Evolutionary conservation across 805 yeast genomes (phyloP).

Genomic region (Candida glaebosa): DNA sequence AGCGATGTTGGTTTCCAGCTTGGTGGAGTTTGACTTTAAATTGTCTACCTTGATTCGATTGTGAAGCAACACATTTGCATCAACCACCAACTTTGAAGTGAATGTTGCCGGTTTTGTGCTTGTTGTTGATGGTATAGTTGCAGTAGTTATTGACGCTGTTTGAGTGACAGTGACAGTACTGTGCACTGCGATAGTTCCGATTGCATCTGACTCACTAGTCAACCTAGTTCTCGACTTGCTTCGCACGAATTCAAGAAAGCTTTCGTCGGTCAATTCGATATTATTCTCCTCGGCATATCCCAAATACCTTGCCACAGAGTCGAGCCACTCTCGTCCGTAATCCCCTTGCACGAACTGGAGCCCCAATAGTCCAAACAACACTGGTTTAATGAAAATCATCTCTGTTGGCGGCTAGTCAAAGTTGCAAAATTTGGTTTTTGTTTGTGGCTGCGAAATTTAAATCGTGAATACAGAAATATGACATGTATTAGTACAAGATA

Average conservation of each 20-base stretch:
- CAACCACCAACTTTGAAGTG: not conserved
- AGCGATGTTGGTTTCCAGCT: not conserved
- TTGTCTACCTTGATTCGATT: not conserved
- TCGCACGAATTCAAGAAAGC: not conserved
- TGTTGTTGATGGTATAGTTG: not conserved
- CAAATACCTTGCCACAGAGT: conserved; percentile 1
- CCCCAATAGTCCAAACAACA: not conserved
- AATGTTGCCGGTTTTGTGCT: not conserved
- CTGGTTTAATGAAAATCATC: not conserved
- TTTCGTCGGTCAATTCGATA: conserved; percentile 1
- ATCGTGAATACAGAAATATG: too few species aligned
- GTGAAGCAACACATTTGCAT: not conserved
- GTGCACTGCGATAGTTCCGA: not conserved
- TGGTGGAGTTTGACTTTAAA: not conserved
- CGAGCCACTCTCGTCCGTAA: conserved; percentile 1
- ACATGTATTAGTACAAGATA: too few species aligned
- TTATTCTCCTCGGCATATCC: conserved; percentile 3
- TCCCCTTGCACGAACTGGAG: not conserved
- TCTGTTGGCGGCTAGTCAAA: not conserved
- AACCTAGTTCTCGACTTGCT: not conserved
- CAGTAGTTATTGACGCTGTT: not conserved
- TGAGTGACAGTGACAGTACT: not conserved
- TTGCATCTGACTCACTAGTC: not conserved
- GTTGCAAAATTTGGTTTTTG: conserved; percentile 1
- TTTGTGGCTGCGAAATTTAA: conserved; percentile 1